Evolutionary conservation across 257 asterid species (phyloP).

Genomic region (Gardenia jasminoides): DNA sequence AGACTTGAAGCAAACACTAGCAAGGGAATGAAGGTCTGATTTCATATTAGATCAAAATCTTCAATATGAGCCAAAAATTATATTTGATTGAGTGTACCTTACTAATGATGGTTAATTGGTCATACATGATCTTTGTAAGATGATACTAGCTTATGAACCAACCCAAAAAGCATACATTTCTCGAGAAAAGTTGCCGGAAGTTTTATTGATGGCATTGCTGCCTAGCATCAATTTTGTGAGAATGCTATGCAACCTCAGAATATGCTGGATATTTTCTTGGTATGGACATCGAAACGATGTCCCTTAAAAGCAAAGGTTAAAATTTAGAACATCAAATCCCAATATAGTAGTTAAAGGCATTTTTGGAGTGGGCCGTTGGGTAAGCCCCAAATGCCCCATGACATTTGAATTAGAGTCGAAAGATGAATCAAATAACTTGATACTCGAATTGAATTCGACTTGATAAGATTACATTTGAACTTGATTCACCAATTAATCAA

Average conservation of each 20-base stretch:
- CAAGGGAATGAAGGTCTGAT: not conserved
- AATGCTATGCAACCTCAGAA: not conserved
- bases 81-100: not conserved
- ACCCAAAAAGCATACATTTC: not conserved
- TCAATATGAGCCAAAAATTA: not conserved
- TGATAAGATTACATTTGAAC: too few species aligned
- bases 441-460: too few species aligned
- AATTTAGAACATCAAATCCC: not conserved
- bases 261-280: not conserved
- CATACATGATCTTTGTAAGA: not conserved
- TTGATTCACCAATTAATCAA: too few species aligned
- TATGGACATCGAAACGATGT: not conserved
- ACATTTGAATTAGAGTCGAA: too few species aligned
- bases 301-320: not conserved
- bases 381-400: too few species aligned
- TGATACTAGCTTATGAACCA: not conserved
- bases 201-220: not conserved
- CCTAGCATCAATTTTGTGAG: not conserved
- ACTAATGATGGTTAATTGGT: not conserved
- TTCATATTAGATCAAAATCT: not conserved
- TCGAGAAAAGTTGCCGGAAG: not conserved
- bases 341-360: not conserved
- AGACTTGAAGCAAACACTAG: not conserved
- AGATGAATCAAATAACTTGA: too few species aligned
- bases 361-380: too few species aligned